Conservation (phyloP, 2,329 filamentous ascomycete species). For the Ophiostoma himal-ulmi region DNA sequence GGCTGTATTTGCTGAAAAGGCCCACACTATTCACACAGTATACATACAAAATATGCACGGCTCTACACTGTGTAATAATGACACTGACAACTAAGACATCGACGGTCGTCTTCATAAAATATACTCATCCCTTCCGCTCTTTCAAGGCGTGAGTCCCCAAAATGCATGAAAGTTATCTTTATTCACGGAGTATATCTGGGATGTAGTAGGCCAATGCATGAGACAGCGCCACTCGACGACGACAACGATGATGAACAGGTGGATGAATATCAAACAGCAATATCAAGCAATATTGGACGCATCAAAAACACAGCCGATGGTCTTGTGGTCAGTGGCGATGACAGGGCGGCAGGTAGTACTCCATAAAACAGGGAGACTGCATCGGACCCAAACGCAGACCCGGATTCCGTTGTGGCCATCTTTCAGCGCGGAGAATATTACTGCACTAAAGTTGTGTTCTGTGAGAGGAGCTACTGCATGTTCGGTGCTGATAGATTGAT, state of each 20-base stretch:
- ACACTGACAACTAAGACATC: neutral
- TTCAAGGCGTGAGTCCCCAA: too few relatives aligned
- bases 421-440: neutral
- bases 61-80: neutral
- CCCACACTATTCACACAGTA: neutral
- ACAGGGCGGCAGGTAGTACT: neutral
- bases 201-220: neutral
- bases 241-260: neutral
- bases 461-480: neutral
- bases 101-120: neutral
- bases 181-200: neutral
- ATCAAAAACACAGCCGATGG: neutral
- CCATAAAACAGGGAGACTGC: neutral
- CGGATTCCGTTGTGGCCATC: neutral
- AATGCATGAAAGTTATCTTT: neutral
- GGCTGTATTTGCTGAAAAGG: neutral
- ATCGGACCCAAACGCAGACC: neutral
- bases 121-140: too few relatives aligned
- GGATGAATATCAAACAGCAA: neutral
- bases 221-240: conserved; percentile 5
- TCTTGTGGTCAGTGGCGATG: neutral
- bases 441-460: neutral
- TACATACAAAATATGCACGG: neutral
- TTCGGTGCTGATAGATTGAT: neutral
- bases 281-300: neutral